Base-by-base conservation (phyloP, 2,329 filamentous ascomycete species). In the Verruconis gallopava region DNA sequence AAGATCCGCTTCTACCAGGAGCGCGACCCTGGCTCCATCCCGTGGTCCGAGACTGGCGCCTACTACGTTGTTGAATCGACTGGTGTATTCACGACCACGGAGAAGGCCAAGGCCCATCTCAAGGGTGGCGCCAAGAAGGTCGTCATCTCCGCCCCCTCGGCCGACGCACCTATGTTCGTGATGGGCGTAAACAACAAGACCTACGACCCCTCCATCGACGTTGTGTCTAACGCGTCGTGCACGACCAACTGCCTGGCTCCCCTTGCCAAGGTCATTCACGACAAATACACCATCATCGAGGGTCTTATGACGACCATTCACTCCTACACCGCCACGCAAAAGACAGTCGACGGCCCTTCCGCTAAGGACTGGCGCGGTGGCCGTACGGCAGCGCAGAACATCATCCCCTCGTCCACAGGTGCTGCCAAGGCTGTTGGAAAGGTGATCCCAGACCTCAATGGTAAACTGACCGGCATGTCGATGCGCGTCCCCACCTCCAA, bases 361-460 rank as follows among this genome's bases (percentile, higher is more conserved):
- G 74, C 72, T 68, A 98, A 98, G 84, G 91, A 96, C 76, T 98
- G 89, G 89, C 83, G 89, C 72, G 91, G 91, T 79, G 91, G 91
- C 68, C 91, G 91, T 73, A 88, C 85, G 58, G 91, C 91, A 71
- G 91, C 91, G 62, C 84, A 93, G 77, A 96, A 98, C 82, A 96
- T 96, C 77, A 96, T 98, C 63, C 91, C 91, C 69, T 85, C 79
- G 75, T 93, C 85, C 78, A 98, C 91, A 53, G 91, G 91, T 79
- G 91, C 91, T 67, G 91, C 91, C 66, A 98, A 98, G 85, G 91
- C 91, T 64, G 91, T 98, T 72, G 91, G 91, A 73, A 98, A 98
- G 82, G 91, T 96, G 74, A 96, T 96, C 61, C 91, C 91, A 57
- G 72, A 77, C 56, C 80, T 98, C 55, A 96, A 96, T 73, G 91